Evolutionary conservation across 2,329 filamentous ascomycete genomes (phyloP), one percentile per base, ranked within the genome.

Genomic region (Apiospora pterosperma): DNA sequence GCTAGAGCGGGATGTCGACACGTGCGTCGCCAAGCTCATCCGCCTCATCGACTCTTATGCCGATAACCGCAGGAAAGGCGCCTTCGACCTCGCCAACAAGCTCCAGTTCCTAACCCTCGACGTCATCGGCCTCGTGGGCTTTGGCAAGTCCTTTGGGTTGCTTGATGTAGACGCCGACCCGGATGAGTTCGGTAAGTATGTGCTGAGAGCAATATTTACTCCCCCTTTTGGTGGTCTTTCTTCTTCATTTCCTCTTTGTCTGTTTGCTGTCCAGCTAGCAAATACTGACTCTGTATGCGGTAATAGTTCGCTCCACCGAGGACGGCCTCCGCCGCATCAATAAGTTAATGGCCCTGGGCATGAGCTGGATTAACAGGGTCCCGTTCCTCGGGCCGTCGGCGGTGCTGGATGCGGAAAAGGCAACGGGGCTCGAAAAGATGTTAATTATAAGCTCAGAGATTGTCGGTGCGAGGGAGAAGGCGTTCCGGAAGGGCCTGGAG

Each of bases 121-220:
- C 65, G 78, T 82, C 16, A 81, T 86, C 55, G 82, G 78, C 42
- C 77, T 78, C 38, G 67, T 85, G 14, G 80, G 80, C 1, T 79
- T 84, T 23, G 82, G 82, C 14, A 68, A 78, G 39, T 71, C 75
- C 2, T 82, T 83, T 64, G 81, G 81, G 14, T 80, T 79, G 65
- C 68, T 83, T 4, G 73, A 75, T 16, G 69, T 73, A 0, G 77
- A 83, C 67, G 73, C 76, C 12, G 81, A 83, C 65, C 74, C 79
- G 0, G 77, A 80, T 62, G 76, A 75, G 31, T 83, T 82, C 65
- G 77, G 82, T 60, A 69, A 73, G 62, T 11, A n/a, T 12, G 10
- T 31, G 7, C 12, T 4, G 16, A 79, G 73, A 76, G 55, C 70
- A 74, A 41, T 73, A 75, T 36, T 69, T 82, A 0, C 78, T 78